Percentiles rank a stretch among this genome's conserved stretches.
These are phyloP conservation scores for Glycine tomentella DNA, from an alignment of 306 rosid genomes.

Conservation along the genomic window DNA sequence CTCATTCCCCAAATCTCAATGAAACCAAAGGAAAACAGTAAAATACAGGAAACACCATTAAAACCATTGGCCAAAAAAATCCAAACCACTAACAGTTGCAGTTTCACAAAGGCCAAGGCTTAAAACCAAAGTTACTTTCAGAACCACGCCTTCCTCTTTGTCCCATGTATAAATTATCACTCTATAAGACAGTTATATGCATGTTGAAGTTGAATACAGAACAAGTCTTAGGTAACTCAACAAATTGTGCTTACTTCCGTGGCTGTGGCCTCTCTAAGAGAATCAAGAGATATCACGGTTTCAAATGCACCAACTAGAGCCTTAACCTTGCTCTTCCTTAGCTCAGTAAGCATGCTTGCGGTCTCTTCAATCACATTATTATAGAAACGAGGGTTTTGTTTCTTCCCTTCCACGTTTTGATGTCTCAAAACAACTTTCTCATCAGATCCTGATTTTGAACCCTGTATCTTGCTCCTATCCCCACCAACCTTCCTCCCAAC, in stretches of 20 bases:
- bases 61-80: slow-evolving; percentile 39
- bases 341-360: slow-evolving; percentile 77
- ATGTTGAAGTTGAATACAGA: slow-evolving; percentile 20
- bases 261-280: slow-evolving; percentile 49
- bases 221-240: slow-evolving; percentile 47
- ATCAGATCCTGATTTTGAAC: slow-evolving; percentile 50
- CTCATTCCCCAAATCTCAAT: slow-evolving; percentile 45
- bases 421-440: slow-evolving; percentile 77
- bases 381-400: slow-evolving; percentile 60
- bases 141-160: background rate
- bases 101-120: slow-evolving; percentile 41
- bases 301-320: slow-evolving; percentile 94
- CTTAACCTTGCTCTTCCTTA: slow-evolving; percentile 88
- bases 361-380: slow-evolving; percentile 97
- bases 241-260: slow-evolving; percentile 44
- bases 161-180: slow-evolving; percentile 1
- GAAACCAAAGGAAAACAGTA: slow-evolving; percentile 27
- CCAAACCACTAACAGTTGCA: slow-evolving; percentile 47
- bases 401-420: slow-evolving; percentile 63
- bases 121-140: slow-evolving; percentile 35
- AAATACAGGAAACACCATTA: slow-evolving; percentile 44
- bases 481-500: slow-evolving; percentile 47
- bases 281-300: slow-evolving; percentile 86
- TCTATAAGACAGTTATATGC: slow-evolving; percentile 35
- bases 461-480: slow-evolving; percentile 47